Base-by-base conservation (phyloP, 257 asterid species). In the Petunia axillaris region DNA sequence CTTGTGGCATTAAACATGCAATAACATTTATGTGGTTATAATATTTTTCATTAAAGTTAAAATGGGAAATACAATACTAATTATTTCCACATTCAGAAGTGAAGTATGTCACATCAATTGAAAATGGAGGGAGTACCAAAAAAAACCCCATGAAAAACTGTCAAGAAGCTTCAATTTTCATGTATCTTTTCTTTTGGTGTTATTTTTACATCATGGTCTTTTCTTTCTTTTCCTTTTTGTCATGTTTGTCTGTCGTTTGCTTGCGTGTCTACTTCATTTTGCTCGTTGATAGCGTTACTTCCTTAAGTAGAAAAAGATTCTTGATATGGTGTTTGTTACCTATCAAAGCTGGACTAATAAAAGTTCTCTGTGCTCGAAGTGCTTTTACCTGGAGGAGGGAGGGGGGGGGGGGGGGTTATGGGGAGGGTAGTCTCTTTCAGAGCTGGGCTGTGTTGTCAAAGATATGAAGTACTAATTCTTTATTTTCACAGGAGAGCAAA, bases 401-500 rank as follows among this genome's bases (percentile, higher is more conserved):
- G 25, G 25, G 25, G 25, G 25, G 25, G 25, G 44, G 40, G n/a
- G 76, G 3, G 55, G 41, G 40, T 14, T 68, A n/a, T 46, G 13
- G 74, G 74, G 74, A 65, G 50, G 48, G 36, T 65, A 36, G 52
- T 35, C 13, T 43, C 39, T 67, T 41, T 43, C 55, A 43, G n/a
- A 66, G 38, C 38, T 65, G 74, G 36, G 13, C 46, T 43, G 71
- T 76, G 14, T 4, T 38, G 41, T 40, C 15, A 48, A 68, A 16
- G 57, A n/a, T n/a, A 16, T 4, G 3, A 44, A 25, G 25, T 25
- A 73, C 44, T 73, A 50, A 73, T 50, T 73, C 50, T 73, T 48
- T 11, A 3, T 79, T 79, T 8, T 84, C 77, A 73, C 88, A 95
- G 99, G 99, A 95, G 86, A 95, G 97, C 89, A 95, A 95, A 83